A percentile compares a stretch with the other conserved stretches of the same genome.
Evolutionary conservation across 495 filamentous ascomycete genomes (phyloP).

Genomic region (Mytilinidion resinicola): DNA sequence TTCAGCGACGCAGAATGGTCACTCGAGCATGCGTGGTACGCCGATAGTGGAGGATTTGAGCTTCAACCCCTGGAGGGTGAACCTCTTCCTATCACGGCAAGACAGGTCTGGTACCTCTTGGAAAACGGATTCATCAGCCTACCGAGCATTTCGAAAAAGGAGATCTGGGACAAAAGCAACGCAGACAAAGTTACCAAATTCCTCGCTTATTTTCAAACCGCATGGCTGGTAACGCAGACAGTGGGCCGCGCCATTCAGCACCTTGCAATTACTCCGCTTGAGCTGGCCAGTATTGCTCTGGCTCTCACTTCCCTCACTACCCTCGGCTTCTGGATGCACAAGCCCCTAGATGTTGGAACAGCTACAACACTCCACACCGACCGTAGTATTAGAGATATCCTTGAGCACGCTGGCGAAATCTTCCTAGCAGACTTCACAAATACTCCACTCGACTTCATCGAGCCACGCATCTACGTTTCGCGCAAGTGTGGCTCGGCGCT

Average conservation of each 20-base stretch:
- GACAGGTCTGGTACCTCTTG: slow-evolving; percentile 29
- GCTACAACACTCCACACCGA: slow-evolving; percentile 5
- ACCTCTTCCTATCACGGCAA: slow-evolving; percentile 25
- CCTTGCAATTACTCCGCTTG: neutral
- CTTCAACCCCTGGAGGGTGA: slow-evolving; percentile 16
- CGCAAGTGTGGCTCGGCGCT: too few relatives aligned
- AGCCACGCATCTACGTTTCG: neutral
- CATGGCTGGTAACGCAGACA: slow-evolving; percentile 20
- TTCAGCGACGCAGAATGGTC: slow-evolving; percentile 22
- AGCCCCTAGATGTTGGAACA: slow-evolving; percentile 23
- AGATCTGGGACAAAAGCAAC: slow-evolving; percentile 29
- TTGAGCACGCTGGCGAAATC: slow-evolving; percentile 19
- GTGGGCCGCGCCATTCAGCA: slow-evolving; percentile 9
- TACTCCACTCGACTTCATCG: slow-evolving; percentile 29
- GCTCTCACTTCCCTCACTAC: slow-evolving; percentile 2
- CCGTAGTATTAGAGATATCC: slow-evolving; percentile 15
- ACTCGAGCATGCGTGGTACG: slow-evolving; percentile 30
- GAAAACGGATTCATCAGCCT: slow-evolving; percentile 9
- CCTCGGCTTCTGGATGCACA: slow-evolving; percentile 19
- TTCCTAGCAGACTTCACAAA: slow-evolving; percentile 16
- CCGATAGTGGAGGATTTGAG: slow-evolving; percentile 32
- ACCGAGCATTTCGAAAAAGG: slow-evolving; percentile 3
- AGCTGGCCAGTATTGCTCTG: neutral
- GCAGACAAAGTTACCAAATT: slow-evolving; percentile 21
- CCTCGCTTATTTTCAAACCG: slow-evolving; percentile 11